Evolutionary conservation across 345 rosid species (phyloP), one percentile per base, ranked within the genome.

Genomic region (Rhodomyrtus tomentosa): DNA sequence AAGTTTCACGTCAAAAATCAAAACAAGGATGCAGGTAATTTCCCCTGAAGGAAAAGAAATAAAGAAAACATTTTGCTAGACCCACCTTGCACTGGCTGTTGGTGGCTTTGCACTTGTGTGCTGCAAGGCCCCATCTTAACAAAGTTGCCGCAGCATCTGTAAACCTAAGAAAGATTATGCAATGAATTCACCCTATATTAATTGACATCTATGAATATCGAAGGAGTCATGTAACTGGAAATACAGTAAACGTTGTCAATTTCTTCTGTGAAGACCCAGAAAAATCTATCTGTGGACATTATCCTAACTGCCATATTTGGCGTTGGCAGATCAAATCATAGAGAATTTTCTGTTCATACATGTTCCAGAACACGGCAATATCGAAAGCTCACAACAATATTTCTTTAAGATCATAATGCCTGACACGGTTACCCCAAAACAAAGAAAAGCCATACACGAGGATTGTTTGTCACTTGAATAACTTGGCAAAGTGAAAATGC

Each of bases 21-120:
- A 68, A 68, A 68, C 76, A 68, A 68, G 25, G 76, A 68, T 36
- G 76, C 76, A 68, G 24, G 76, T 36, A 68, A 53, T 52, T 50
- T 53, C 83, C 25, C 36, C 55, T 81, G 58, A 52, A 51, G 42
- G 58, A 81, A 59, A 10, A 25, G n/a, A 58, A 52, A 7, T 40
- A 58, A 49, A 80, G 52, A 81, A 81, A 52, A 36, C 36, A 82
- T 32, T 21, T 50, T 51, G 29, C 22, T 45, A 83, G 62, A 74
- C 48, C 85, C 88, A 83, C 98, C 98, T 97, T 95, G 93, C 94
- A 97, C 88, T 97, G 99, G 90, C 98, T 94, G 86, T 97, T 91
- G 51, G 90, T 92, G 81, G 99, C 98, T 85, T 92, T 94, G 85
- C 95, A 93, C 84, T 94, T 94, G 85, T 95, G 98, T 86, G 98